These are phyloP conservation scores for Exobasidium cylindrosporum DNA, from an alignment of 1,284 basidiomycete genomes.

Conservation along the genomic window DNA sequence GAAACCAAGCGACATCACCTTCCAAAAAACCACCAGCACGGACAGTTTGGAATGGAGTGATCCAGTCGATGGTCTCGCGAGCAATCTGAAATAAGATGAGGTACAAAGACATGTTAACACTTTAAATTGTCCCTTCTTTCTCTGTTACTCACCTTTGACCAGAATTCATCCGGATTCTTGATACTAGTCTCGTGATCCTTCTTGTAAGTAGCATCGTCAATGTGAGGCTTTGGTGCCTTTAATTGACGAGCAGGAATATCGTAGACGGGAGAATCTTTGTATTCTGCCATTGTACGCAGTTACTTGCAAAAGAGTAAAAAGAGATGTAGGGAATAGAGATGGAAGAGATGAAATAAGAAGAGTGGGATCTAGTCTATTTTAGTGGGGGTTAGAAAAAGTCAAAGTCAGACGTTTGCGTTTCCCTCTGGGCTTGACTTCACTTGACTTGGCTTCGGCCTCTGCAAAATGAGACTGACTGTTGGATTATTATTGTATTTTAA, in stretches of 20 bases:
- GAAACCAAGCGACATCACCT: slow-evolving; percentile 91
- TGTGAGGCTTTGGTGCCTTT: slow-evolving; percentile 35
- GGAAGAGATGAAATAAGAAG: neutral
- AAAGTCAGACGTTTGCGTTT: too few species aligned
- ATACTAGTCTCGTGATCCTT: slow-evolving; percentile 35
- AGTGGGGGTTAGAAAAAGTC: neutral
- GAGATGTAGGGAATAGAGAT: neutral
- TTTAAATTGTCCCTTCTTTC: neutral
- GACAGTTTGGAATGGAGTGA: slow-evolving; percentile 85
- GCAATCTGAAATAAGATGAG: slow-evolving; percentile 64
- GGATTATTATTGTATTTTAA: neutral
- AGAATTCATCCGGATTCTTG: slow-evolving; percentile 43
- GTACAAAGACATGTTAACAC: neutral
- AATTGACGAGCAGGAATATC: slow-evolving; percentile 41
- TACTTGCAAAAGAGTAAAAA: too few species aligned
- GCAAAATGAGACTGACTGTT: too few species aligned
- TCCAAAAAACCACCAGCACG: slow-evolving; percentile 76
- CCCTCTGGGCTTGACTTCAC: too few species aligned
- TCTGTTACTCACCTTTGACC: slow-evolving; percentile 33
- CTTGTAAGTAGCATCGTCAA: slow-evolving; percentile 36
- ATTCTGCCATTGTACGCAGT: slow-evolving; percentile 25
- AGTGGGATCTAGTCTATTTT: neutral
- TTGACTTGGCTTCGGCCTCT: too few species aligned
- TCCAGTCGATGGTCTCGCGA: slow-evolving; percentile 78
- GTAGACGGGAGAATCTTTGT: slow-evolving; percentile 29